Conservation (phyloP, 305 asterid species). For the Fraxinus albicans region DNA sequence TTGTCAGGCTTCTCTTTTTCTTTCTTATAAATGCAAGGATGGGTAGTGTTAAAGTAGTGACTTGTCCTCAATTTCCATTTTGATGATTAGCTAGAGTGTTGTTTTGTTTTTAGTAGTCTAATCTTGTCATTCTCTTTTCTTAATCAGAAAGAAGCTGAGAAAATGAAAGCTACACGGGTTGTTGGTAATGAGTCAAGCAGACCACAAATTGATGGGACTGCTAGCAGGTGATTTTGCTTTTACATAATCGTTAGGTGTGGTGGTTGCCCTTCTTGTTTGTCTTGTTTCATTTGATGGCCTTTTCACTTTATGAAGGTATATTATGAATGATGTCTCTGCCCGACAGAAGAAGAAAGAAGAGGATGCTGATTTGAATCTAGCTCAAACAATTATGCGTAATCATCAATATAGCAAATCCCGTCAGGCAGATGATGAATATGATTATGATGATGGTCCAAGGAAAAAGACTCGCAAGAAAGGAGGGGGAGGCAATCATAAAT, state of each 20-base stretch:
- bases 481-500: constrained; percentile 37
- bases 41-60: constrained; percentile 1
- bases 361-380: constrained; percentile 79
- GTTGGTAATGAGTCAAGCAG: constrained; percentile 38
- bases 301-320: constrained; percentile 38
- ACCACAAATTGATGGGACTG: constrained; percentile 54
- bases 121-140: constrained; percentile 13
- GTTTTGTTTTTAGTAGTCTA: constrained; percentile 7
- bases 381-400: constrained; percentile 64
- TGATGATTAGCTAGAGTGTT: not conserved
- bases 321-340: constrained; percentile 63
- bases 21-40: constrained; percentile 2
- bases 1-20: not conserved
- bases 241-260: not conserved
- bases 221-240: constrained; percentile 62
- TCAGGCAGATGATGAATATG: constrained; percentile 94
- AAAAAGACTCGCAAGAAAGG: constrained; percentile 64
- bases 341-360: constrained; percentile 72
- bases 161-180: constrained; percentile 37
- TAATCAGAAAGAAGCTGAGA: constrained; percentile 70
- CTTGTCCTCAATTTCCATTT: not conserved
- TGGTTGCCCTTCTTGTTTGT: not conserved
- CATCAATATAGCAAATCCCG: constrained; percentile 52
- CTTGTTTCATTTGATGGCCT: constrained; percentile 15
- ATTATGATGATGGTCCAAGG: constrained; percentile 77